These are phyloP conservation scores for Aspergillus tamarii DNA, from an alignment of 2,329 filamentous ascomycete genomes.

Conservation along the genomic window DNA sequence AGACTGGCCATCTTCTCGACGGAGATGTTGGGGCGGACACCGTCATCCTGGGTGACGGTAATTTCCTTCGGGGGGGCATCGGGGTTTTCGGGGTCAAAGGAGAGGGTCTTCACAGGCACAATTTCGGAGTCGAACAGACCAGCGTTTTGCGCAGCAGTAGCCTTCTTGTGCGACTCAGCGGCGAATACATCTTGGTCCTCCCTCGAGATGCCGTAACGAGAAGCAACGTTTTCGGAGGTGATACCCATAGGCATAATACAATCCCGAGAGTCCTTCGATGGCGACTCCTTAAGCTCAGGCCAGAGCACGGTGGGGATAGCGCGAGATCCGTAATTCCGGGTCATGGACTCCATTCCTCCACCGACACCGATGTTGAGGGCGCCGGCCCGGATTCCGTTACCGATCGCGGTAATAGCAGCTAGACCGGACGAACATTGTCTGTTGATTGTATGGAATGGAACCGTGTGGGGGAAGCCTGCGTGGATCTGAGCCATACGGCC, in stretches of 20 bases:
- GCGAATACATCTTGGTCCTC: conserved; percentile 84
- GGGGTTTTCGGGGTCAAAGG: conserved; percentile 65
- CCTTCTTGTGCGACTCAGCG: conserved; percentile 72
- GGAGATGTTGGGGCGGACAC: conserved; percentile 70
- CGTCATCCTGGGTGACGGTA: conserved; percentile 78
- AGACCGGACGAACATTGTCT: conserved; percentile 81
- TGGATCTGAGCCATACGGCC: conserved; percentile 90
- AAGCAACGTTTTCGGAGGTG: conserved; percentile 85
- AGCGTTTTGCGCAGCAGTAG: conserved; percentile 67
- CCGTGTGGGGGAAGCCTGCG: conserved; percentile 72
- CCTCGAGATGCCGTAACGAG: conserved; percentile 71
- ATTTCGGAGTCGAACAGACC: conserved; percentile 80
- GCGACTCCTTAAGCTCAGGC: conserved; percentile 69
- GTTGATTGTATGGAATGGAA: conserved; percentile 84
- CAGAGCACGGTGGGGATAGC: conserved; percentile 86
- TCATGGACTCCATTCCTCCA: conserved; percentile 97
- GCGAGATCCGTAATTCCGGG: conserved; percentile 78
- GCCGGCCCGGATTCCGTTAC: conserved; percentile 74
- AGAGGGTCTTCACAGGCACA: conserved; percentile 74
- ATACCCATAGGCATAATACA: conserved; percentile 95
- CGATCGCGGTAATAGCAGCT: conserved; percentile 74
- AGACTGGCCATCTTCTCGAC: conserved; percentile 74
- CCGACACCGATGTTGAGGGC: conserved; percentile 75
- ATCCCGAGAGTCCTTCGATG: conserved; percentile 71
- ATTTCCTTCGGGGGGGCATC: conserved; percentile 61